Evolutionary conservation across 441 rosid genomes (phyloP).

Genomic region (Metrosideros polymorpha): DNA sequence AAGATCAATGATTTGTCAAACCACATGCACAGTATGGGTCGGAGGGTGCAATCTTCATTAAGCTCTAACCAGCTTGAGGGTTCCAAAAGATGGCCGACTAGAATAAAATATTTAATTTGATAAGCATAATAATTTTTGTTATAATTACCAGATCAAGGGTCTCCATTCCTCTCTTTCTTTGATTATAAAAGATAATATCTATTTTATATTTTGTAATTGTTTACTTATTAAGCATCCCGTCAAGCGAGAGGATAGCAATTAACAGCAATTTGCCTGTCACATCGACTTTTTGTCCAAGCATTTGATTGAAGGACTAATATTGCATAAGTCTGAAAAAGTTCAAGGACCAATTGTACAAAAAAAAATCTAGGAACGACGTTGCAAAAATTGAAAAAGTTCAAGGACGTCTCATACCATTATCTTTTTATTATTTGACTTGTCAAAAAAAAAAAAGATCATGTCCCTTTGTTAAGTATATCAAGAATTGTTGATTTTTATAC

Average conservation of each 20-base stretch:
- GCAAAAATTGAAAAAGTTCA: background rate
- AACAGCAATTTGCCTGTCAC: background rate
- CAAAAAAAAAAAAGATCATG: no score
- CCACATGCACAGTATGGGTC: slow-evolving; percentile 30
- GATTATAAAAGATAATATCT: no score
- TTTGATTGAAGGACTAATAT: background rate
- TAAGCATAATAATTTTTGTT: background rate
- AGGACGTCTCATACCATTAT: background rate
- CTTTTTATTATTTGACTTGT: background rate
- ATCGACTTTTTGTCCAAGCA: background rate
- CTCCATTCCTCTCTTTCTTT: background rate
- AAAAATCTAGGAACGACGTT: background rate
- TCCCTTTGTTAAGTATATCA: background rate
- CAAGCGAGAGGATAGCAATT: background rate
- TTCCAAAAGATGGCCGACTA: background rate
- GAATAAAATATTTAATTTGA: background rate
- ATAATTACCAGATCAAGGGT: background rate
- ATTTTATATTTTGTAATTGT: background rate
- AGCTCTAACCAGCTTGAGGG: background rate
- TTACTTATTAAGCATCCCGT: background rate
- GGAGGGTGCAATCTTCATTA: slow-evolving; percentile 12
- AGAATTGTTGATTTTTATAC: background rate
- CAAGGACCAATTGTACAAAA: background rate
- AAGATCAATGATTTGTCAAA: slow-evolving; percentile 29
- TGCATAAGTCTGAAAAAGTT: background rate